Evolutionary conservation across 768 basidiomycete species (phyloP).

Genomic region (Mycena vulgaris): DNA sequence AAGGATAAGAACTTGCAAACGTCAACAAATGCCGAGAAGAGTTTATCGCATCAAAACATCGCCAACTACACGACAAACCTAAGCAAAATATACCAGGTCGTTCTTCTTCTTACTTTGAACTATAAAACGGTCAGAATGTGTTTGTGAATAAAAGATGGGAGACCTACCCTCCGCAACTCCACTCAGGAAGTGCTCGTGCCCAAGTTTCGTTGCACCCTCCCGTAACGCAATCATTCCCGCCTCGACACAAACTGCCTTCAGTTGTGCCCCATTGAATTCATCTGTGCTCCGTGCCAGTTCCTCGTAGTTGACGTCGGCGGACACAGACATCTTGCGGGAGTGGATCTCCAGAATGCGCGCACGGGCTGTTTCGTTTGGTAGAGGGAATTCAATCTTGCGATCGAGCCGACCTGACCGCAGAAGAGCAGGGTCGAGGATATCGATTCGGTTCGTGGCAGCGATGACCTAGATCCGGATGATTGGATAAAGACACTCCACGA

Average conservation of each 20-base stretch:
- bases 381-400: constrained; percentile 98
- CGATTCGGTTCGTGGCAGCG: constrained; percentile 98
- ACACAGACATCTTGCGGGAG: constrained; percentile 94
- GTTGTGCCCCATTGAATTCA: constrained; percentile 97
- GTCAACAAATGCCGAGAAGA: not conserved
- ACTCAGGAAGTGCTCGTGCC: constrained; percentile 96
- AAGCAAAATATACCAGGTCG: constrained; percentile 94
- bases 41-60: not conserved
- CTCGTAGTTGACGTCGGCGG: constrained; percentile 93
- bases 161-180: constrained; percentile 87
- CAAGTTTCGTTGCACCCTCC: constrained; percentile 90
- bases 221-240: constrained; percentile 99
- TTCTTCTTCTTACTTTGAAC: constrained; percentile 99
- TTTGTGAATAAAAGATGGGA: constrained; percentile 13
- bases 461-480: constrained; percentile 77
- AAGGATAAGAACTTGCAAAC: not conserved
- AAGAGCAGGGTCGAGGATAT: constrained; percentile 98
- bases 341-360: constrained; percentile 98
- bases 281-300: constrained; percentile 97
- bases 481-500: constrained; percentile 16
- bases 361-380: constrained; percentile 96
- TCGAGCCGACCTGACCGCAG: constrained; percentile 98
- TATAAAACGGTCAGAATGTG: constrained; percentile 55
- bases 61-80: constrained; percentile 48
- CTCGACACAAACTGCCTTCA: constrained; percentile 99